Conservation (phyloP, 345 rosid genomes). For the Hibiscus mutabilis region DNA sequence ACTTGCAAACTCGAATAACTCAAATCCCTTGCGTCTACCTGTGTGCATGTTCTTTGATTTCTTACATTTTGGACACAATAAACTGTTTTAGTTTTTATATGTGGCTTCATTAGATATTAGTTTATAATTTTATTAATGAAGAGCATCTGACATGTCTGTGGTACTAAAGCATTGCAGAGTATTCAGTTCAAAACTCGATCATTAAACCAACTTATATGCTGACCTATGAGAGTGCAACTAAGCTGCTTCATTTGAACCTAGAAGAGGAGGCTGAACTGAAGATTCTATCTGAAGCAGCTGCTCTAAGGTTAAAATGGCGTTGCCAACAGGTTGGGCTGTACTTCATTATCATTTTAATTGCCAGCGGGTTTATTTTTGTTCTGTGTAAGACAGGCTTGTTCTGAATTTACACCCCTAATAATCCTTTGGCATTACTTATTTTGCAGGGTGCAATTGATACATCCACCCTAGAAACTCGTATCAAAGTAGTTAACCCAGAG, state of each 20-base stretch:
- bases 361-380: background rate
- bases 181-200: constrained; percentile 63
- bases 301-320: constrained; percentile 75
- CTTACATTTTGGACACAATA: background rate
- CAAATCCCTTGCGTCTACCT: background rate
- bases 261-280: constrained; percentile 81
- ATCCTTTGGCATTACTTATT: constrained; percentile 7
- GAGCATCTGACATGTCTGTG: constrained; percentile 14
- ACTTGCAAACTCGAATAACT: too few species aligned
- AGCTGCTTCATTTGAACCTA: constrained; percentile 78
- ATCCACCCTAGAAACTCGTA: constrained; percentile 64
- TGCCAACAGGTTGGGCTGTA: constrained; percentile 56
- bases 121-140: constrained; percentile 5
- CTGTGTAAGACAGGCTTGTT: background rate
- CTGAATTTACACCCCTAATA: background rate
- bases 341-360: constrained; percentile 4
- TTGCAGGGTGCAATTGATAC: constrained; percentile 91
- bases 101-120: background rate
- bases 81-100: background rate
- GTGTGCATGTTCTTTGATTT: constrained; percentile 1
- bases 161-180: constrained; percentile 72
- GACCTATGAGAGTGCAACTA: constrained; percentile 93
- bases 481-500: constrained; percentile 82
- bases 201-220: constrained; percentile 94
- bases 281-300: constrained; percentile 74